These are phyloP conservation scores for Colletotrichum tropicale DNA, from an alignment of 2,329 filamentous ascomycete species.

Conservation along the genomic window DNA sequence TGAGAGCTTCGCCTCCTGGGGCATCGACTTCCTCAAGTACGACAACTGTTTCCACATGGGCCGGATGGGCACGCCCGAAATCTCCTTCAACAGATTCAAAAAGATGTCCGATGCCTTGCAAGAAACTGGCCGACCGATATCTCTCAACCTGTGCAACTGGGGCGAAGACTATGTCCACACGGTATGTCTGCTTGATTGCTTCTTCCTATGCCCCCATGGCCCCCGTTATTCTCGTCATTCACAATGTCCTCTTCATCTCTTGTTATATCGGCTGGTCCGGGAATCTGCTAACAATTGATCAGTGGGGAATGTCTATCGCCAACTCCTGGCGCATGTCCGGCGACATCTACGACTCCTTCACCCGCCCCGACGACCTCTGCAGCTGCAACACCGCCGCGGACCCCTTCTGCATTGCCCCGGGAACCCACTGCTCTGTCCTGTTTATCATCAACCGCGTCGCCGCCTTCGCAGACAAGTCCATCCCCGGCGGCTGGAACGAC, in stretches of 20 bases:
- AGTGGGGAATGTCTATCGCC: constrained; percentile 31
- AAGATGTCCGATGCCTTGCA: constrained; percentile 37
- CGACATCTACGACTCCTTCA: constrained; percentile 37
- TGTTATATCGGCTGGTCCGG: background rate
- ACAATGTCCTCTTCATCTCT: background rate
- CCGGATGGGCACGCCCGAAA: constrained; percentile 26
- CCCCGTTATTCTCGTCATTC: background rate
- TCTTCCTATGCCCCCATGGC: background rate
- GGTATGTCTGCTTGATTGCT: background rate
- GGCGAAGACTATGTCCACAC: constrained; percentile 30
- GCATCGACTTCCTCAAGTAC: constrained; percentile 58
- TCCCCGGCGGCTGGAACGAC: constrained; percentile 27
- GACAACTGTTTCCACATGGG: constrained; percentile 48
- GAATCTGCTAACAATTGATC: constrained; percentile 5
- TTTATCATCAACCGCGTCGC: constrained; percentile 30
- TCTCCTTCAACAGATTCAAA: constrained; percentile 31
- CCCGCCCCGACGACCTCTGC: constrained; percentile 34
- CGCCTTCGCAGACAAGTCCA: constrained; percentile 19
- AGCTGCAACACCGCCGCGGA: constrained; percentile 31
- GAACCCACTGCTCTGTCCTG: constrained; percentile 29
- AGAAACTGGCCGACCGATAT: constrained; percentile 32
- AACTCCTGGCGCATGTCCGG: constrained; percentile 38
- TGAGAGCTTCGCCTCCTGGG: constrained; percentile 55
- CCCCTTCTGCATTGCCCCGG: constrained; percentile 25
- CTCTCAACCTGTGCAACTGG: constrained; percentile 39